These are phyloP conservation scores for Paecilomyces sp. DNA, from an alignment of 2,329 filamentous ascomycete species.

Conservation along the genomic window DNA sequence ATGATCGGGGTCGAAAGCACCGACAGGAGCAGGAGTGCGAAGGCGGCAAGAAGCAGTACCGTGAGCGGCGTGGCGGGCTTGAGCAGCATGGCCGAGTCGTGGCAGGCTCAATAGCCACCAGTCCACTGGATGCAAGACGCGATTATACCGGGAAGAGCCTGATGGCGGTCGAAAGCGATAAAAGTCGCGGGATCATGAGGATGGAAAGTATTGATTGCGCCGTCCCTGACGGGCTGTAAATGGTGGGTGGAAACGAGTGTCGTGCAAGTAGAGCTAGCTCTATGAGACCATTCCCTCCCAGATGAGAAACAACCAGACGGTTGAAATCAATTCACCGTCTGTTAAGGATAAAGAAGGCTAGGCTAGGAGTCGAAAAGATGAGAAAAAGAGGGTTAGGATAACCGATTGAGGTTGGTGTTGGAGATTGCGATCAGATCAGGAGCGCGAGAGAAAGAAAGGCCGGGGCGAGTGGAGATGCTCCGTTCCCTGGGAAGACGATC, in stretches of 20 bases:
- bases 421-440: neutral
- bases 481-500: neutral
- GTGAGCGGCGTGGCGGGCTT: slow-evolving; percentile 89
- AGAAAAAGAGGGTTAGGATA: neutral
- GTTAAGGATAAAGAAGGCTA: neutral
- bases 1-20: slow-evolving; percentile 90
- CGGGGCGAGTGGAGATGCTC: neutral
- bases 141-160: neutral
- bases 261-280: neutral
- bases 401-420: neutral
- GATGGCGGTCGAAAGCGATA: neutral
- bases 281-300: slow-evolving; percentile 2
- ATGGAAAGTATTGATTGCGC: slow-evolving; percentile 1
- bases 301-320: slow-evolving; percentile 3
- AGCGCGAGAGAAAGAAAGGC: neutral
- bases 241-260: neutral
- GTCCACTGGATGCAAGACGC: neutral
- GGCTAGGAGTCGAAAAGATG: neutral
- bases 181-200: slow-evolving; percentile 3
- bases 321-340: neutral
- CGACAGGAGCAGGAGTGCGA: slow-evolving; percentile 75
- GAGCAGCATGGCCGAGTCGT: slow-evolving; percentile 56
- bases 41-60: slow-evolving; percentile 75
- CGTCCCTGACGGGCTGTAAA: neutral
- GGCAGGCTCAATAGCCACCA: slow-evolving; percentile 4